Evolutionary conservation across 345 rosid genomes (phyloP).

Genomic region (Rhodamnia rubescens): DNA sequence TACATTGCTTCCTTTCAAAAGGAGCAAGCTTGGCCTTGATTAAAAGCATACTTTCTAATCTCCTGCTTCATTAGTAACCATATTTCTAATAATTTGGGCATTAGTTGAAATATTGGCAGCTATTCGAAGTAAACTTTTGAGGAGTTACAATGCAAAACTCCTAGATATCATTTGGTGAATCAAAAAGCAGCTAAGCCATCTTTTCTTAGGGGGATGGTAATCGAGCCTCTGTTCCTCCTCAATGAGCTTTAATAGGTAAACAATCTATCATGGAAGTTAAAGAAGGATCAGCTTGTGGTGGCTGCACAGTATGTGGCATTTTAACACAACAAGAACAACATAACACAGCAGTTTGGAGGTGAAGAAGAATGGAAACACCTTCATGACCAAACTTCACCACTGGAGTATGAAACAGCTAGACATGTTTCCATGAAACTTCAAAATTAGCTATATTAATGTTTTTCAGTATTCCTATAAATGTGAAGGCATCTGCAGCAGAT

Average conservation of each 20-base stretch:
- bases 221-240: background rate
- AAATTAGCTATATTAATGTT: background rate
- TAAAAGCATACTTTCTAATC: background rate
- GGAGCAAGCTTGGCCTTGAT: background rate
- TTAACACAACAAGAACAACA: background rate
- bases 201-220: background rate
- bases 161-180: background rate
- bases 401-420: background rate
- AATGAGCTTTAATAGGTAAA: background rate
- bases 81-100: background rate
- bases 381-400: background rate
- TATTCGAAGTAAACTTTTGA: background rate
- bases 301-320: background rate
- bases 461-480: background rate
- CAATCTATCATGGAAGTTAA: background rate
- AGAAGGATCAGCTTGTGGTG: background rate
- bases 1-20: background rate
- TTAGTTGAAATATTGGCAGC: background rate
- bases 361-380: background rate
- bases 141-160: background rate
- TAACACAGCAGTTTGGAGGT: background rate
- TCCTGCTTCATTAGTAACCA: background rate
- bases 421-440: background rate
- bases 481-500: background rate
- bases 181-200: background rate